Percentiles rank a stretch among this genome's conserved stretches.
Evolutionary conservation across 2,329 filamentous ascomycete species (phyloP).

Genomic region (Iodosphaeria phyllophila): DNA sequence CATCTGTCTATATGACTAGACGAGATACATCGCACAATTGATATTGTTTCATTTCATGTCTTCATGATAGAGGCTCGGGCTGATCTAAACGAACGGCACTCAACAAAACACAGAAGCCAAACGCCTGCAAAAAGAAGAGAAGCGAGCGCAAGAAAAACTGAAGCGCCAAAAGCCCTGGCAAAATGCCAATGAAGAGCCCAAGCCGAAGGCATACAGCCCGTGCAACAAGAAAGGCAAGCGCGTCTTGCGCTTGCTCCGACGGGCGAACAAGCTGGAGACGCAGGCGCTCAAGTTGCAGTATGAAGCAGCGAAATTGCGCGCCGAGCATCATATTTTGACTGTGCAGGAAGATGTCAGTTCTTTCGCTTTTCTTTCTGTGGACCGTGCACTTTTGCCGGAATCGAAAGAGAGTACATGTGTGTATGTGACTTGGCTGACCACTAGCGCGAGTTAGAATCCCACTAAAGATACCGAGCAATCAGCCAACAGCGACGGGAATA

Average conservation of each 20-base stretch:
- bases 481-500: too few species aligned
- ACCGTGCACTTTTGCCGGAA: too few species aligned
- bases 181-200: constrained; percentile 12
- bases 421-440: too few species aligned
- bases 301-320: constrained; percentile 18
- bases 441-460: too few species aligned
- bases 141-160: constrained; percentile 17
- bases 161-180: constrained; percentile 15
- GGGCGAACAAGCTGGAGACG: constrained; percentile 20
- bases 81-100: constrained; percentile 9
- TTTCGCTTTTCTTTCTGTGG: too few species aligned
- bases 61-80: too few species aligned
- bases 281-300: constrained; percentile 20
- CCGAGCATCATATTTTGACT: constrained; percentile 10
- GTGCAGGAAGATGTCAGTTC: constrained; percentile 9
- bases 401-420: too few species aligned
- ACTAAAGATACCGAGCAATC: too few species aligned
- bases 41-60: too few species aligned
- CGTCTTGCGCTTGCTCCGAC: constrained; percentile 16
- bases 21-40: too few species aligned
- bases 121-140: constrained; percentile 17
- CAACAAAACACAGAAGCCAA: constrained; percentile 18
- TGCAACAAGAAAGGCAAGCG: constrained; percentile 18
- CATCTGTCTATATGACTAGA: too few species aligned
- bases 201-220: constrained; percentile 11